Evolutionary conservation across 2,329 filamentous ascomycete species (phyloP).

Genomic region (Scedosporium dehoogii): DNA sequence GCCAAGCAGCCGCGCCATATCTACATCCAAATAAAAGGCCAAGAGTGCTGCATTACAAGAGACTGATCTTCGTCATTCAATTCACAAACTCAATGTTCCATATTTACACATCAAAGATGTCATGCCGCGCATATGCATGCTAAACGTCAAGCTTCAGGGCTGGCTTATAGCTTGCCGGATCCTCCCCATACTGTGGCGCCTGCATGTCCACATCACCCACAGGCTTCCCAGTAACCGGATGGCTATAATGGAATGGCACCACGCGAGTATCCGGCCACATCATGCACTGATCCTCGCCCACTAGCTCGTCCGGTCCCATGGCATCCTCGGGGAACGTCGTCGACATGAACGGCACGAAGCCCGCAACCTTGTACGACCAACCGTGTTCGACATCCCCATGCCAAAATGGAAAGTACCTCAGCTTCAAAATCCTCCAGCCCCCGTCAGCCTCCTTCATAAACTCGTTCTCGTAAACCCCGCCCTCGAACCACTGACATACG

Average conservation of each 20-base stretch:
- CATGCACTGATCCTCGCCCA: constrained; percentile 35
- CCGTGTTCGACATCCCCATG: constrained; percentile 42
- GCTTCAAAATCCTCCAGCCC: constrained; percentile 40
- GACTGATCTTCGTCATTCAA: background rate
- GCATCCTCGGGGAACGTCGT: constrained; percentile 39
- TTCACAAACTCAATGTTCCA: background rate
- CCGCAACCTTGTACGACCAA: constrained; percentile 42
- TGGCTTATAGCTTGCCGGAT: constrained; percentile 27
- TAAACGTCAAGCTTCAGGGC: constrained; percentile 26
- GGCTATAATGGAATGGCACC: constrained; percentile 41
- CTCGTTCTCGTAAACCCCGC: constrained; percentile 48
- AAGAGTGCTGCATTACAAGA: no score
- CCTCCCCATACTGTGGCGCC: constrained; percentile 33
- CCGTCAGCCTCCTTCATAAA: constrained; percentile 38
- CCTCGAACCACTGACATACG: constrained; percentile 47
- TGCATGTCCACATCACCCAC: constrained; percentile 36
- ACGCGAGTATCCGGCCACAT: constrained; percentile 47
- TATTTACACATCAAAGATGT: background rate
- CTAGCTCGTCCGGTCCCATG: constrained; percentile 39
- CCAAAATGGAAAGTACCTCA: constrained; percentile 49
- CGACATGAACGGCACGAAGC: constrained; percentile 41
- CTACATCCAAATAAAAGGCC: no score
- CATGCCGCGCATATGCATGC: background rate
- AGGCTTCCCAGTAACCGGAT: constrained; percentile 37
- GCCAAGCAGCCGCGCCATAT: no score